Conservation (phyloP, 1,284 basidiomycete genomes). For the Termitomyces sp. region DNA sequence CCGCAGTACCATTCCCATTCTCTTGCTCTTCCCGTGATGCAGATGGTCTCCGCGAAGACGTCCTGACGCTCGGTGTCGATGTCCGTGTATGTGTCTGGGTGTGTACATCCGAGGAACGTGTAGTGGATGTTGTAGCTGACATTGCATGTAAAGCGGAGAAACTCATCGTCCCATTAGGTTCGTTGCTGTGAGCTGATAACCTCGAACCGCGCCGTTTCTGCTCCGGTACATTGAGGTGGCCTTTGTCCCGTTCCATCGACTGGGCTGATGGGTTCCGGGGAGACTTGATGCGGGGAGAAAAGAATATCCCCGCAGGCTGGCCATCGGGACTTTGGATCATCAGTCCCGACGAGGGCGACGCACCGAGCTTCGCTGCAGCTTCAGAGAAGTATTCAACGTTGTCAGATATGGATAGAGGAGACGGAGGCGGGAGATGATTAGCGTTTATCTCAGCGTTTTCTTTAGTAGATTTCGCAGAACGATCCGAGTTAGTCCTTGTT, state of each 20-base stretch:
- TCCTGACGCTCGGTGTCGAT: not conserved
- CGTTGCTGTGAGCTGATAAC: constrained; percentile 6
- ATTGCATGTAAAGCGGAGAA: constrained; percentile 26
- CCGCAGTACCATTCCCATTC: not conserved
- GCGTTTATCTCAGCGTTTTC: constrained; percentile 24
- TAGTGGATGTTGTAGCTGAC: constrained; percentile 6
- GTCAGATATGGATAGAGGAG: constrained; percentile 58
- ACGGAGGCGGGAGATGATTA: constrained; percentile 16
- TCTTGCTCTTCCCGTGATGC: constrained; percentile 3
- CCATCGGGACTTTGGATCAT: constrained; percentile 92
- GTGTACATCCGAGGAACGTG: constrained; percentile 1
- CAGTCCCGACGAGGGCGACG: constrained; percentile 80
- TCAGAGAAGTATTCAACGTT: constrained; percentile 87
- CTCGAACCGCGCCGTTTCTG: constrained; percentile 22
- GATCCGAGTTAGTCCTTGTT: constrained; percentile 55
- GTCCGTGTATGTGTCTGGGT: not conserved
- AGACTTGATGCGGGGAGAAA: constrained; percentile 69
- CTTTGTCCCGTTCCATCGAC: constrained; percentile 39
- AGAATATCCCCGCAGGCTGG: constrained; percentile 90
- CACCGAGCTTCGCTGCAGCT: constrained; percentile 64
- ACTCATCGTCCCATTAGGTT: constrained; percentile 10
- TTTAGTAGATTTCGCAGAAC: constrained; percentile 51
- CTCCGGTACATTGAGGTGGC: constrained; percentile 28
- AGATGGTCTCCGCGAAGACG: constrained; percentile 8
- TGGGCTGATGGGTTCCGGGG: constrained; percentile 30